A percentile compares a stretch with the other conserved stretches of the same genome.
These are phyloP conservation scores for Rhizomucor pusillus DNA, from an alignment of 371 early-diverging fungal species.

Conservation along the genomic window DNA sequence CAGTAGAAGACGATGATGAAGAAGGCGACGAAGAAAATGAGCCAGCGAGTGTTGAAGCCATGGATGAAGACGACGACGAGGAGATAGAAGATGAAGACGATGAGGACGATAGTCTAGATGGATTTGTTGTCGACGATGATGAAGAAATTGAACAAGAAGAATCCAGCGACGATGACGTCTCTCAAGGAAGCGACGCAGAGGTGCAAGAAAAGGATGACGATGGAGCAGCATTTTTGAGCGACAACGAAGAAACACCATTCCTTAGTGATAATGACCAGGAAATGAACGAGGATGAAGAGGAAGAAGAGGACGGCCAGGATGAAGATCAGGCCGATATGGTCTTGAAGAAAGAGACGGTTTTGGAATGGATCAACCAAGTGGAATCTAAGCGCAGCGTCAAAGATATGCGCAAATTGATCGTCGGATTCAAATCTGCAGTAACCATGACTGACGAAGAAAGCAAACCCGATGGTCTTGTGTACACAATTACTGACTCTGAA, in stretches of 20 bases:
- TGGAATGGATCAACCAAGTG: conserved; percentile 68
- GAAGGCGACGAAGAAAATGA: conserved; percentile 10
- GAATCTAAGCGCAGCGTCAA: conserved; percentile 29
- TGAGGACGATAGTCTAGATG: conserved; percentile 7
- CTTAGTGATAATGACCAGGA: conserved; percentile 26
- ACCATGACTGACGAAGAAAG: conserved; percentile 72
- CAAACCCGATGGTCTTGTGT: conserved; percentile 43
- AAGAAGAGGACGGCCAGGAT: conserved; percentile 45
- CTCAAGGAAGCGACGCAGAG: conserved; percentile 18
- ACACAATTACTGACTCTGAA: conserved; percentile 67
- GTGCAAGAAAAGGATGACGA: conserved; percentile 8
- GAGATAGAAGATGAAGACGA: conserved; percentile 15
- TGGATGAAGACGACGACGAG: conserved; percentile 7
- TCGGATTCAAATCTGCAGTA: conserved; percentile 84
- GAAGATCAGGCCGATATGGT: conserved; percentile 28
- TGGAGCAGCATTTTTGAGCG: neutral
- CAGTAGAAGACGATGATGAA: conserved; percentile 7
- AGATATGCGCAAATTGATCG: conserved; percentile 63
- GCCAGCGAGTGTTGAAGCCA: neutral
- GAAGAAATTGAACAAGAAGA: conserved; percentile 3
- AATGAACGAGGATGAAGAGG: conserved; percentile 34
- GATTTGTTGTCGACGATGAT: neutral
- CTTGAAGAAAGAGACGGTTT: conserved; percentile 71
- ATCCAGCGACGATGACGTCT: conserved; percentile 4
- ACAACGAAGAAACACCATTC: conserved; percentile 10